Evolutionary conservation across 352 stramenopile species (phyloP).

Genomic region (Thalassiosira sp.): DNA sequence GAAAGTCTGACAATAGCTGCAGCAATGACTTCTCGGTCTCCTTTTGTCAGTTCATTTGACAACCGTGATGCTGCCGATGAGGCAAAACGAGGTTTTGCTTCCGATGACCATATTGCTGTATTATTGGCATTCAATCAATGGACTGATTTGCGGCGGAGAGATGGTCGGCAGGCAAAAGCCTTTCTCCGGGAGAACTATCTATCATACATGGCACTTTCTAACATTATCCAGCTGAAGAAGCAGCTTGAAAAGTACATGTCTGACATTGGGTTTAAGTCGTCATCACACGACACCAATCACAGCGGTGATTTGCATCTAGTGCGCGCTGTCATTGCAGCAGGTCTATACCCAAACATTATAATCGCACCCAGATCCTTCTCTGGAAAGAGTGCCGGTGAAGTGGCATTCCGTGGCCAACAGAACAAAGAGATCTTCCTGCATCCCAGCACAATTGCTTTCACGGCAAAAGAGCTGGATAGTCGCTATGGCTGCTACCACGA

Average conservation of each 20-base stretch:
- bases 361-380: slow-evolving; percentile 64
- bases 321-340: slow-evolving; percentile 82
- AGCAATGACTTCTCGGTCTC: slow-evolving; percentile 78
- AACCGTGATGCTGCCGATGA: slow-evolving; percentile 84
- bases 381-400: slow-evolving; percentile 73
- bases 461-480: slow-evolving; percentile 77
- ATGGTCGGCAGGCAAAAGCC: slow-evolving; percentile 50
- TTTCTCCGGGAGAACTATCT: slow-evolving; percentile 85
- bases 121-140: slow-evolving; percentile 84
- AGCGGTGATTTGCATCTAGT: slow-evolving; percentile 67
- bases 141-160: slow-evolving; percentile 51
- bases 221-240: slow-evolving; percentile 89
- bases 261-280: slow-evolving; percentile 82
- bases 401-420: slow-evolving; percentile 69
- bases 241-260: slow-evolving; percentile 83
- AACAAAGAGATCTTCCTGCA: slow-evolving; percentile 79
- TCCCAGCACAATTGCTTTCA: slow-evolving; percentile 78
- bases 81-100: slow-evolving; percentile 79
- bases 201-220: slow-evolving; percentile 88
- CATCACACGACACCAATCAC: slow-evolving; percentile 24
- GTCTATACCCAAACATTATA: slow-evolving; percentile 86
- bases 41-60: slow-evolving; percentile 85
- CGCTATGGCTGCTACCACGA: slow-evolving; percentile 84
- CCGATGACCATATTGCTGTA: slow-evolving; percentile 84
- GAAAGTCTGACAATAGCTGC: slow-evolving; percentile 85